These are phyloP conservation scores for Orbilia brochopaga DNA, from an alignment of 2,329 filamentous ascomycete genomes.

Conservation along the genomic window DNA sequence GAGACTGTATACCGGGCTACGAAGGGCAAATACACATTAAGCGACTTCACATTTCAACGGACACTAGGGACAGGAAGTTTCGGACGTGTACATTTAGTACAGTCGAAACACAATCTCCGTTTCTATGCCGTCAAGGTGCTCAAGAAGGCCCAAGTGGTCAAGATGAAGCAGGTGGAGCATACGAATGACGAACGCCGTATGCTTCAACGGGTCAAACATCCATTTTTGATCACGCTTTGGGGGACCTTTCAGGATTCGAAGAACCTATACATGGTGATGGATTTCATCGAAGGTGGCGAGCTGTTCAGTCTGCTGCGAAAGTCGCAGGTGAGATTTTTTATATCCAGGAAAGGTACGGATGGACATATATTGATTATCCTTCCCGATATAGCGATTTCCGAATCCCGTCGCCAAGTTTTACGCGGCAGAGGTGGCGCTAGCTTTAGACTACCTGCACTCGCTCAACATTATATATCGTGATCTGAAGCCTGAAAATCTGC, in stretches of 20 bases:
- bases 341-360: neutral
- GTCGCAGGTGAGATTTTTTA: constrained; percentile 70
- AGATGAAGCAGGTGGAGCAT: constrained; percentile 99
- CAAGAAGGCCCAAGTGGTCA: constrained; percentile 97
- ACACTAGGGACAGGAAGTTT: constrained; percentile 97
- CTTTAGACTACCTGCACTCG: constrained; percentile 91
- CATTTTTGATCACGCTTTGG: constrained; percentile 97
- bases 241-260: constrained; percentile 94
- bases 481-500: constrained; percentile 90
- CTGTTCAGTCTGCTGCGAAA: constrained; percentile 93
- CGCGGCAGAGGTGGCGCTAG: constrained; percentile 93
- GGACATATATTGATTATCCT: neutral
- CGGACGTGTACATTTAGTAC: constrained; percentile 92
- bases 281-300: constrained; percentile 98
- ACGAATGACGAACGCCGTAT: constrained; percentile 97
- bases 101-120: constrained; percentile 96
- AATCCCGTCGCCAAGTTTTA: constrained; percentile 99
- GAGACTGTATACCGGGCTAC: constrained; percentile 69
- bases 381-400: constrained; percentile 76
- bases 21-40: constrained; percentile 95
- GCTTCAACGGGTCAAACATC: constrained; percentile 95
- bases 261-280: constrained; percentile 99
- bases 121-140: constrained; percentile 98
- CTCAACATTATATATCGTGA: constrained; percentile 98
- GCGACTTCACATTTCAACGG: constrained; percentile 85